phyloP scores from a whole-genome alignment of 148 eudicot species.

The Rhododendron ovatum region DNA sequence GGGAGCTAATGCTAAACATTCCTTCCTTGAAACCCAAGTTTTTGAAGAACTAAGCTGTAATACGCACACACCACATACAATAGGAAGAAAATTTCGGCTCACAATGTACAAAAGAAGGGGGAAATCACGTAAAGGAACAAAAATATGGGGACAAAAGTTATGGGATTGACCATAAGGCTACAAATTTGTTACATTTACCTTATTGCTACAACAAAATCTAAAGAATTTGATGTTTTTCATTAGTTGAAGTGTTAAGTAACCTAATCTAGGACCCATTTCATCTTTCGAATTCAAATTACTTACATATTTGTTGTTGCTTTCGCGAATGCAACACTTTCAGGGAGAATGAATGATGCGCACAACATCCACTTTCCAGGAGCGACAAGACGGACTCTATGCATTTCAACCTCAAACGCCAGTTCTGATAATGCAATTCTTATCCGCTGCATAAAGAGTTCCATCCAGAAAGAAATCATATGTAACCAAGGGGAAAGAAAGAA shows the following conservation, averaged over 20 bases:
- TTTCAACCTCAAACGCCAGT: slow-evolving; percentile 64
- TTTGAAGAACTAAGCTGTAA: not conserved
- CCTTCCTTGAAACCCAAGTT: not conserved
- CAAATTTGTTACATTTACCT: not conserved
- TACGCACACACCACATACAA: not conserved
- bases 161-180: not conserved
- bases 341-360: slow-evolving; percentile 84
- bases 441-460: slow-evolving; percentile 38
- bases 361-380: slow-evolving; percentile 98
- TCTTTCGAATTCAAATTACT: slow-evolving; percentile 2
- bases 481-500: not conserved
- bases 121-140: not conserved
- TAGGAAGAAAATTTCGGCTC: not conserved
- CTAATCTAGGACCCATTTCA: not conserved
- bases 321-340: slow-evolving; percentile 59
- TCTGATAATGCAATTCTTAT: slow-evolving; percentile 65
- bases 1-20: not conserved
- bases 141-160: not conserved
- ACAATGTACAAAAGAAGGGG: not conserved
- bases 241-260: not conserved
- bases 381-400: slow-evolving; percentile 78
- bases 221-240: not conserved
- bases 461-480: not conserved
- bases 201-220: not conserved
- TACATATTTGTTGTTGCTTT: slow-evolving; percentile 14